Evolutionary conservation across 1,284 basidiomycete genomes (phyloP).

Genomic region (Pseudozyma pruni): DNA sequence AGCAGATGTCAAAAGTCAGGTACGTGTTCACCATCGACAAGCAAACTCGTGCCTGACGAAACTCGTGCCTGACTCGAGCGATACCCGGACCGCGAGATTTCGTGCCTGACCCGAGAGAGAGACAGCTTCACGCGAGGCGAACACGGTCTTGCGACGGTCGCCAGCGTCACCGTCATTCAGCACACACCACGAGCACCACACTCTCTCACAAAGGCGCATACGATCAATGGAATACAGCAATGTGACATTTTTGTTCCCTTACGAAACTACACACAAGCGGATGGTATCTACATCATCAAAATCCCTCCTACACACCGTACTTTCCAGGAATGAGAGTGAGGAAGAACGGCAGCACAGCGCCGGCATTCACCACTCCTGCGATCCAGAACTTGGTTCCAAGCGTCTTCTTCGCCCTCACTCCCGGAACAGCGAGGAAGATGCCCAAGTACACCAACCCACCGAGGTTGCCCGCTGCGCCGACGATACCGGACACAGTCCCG

Average conservation of each 20-base stretch:
- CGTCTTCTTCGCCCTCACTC: conserved; percentile 30
- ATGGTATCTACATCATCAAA: background rate
- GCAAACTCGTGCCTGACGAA: too few species aligned
- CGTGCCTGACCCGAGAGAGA: too few species aligned
- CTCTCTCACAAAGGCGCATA: too few species aligned
- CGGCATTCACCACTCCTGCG: conserved; percentile 57
- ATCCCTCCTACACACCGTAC: conserved; percentile 33
- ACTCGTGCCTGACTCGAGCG: too few species aligned
- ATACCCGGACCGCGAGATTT: too few species aligned
- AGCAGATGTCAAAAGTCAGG: too few species aligned
- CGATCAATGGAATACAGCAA: too few species aligned
- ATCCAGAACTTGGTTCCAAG: conserved; percentile 63
- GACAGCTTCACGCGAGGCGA: too few species aligned
- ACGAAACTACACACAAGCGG: background rate
- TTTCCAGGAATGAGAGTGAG: conserved; percentile 43
- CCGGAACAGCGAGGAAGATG: conserved; percentile 55
- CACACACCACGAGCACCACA: too few species aligned
- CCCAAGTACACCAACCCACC: conserved; percentile 56
- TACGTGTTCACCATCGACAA: too few species aligned
- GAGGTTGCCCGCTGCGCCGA: conserved; percentile 56
- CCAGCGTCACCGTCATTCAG: too few species aligned
- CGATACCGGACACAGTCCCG: conserved; percentile 57
- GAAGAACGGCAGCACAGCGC: conserved; percentile 50
- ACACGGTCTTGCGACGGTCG: too few species aligned
- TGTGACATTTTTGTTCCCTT: conserved; percentile 6